phyloP scores from a whole-genome alignment of 371 early-diverging fungal genomes.

The Lichtheimia corymbifera region DNA sequence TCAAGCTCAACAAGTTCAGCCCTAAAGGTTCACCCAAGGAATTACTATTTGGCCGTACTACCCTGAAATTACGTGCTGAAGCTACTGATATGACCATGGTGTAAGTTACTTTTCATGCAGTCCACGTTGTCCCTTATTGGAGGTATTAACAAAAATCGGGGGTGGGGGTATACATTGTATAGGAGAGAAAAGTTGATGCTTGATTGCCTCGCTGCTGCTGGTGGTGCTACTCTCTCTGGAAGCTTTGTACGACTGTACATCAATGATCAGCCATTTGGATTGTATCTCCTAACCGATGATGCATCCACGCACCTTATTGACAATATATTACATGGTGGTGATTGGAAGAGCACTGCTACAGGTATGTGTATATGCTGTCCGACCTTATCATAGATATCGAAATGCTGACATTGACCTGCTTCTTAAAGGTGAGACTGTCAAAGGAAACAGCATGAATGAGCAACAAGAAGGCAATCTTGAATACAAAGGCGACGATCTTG shows the following conservation, averaged over 20 bases:
- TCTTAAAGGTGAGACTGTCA: slow-evolving; percentile 18
- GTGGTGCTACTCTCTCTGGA: slow-evolving; percentile 46
- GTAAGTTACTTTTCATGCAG: slow-evolving; percentile 11
- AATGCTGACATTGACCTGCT: neutral
- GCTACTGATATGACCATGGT: slow-evolving; percentile 46
- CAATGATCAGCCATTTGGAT: slow-evolving; percentile 43
- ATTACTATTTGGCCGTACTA: slow-evolving; percentile 35
- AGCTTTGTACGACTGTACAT: slow-evolving; percentile 48
- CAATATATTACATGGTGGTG: slow-evolving; percentile 30
- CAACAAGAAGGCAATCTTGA: slow-evolving; percentile 25
- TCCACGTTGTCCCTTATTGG: neutral
- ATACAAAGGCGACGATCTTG: slow-evolving; percentile 34
- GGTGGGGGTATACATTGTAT: neutral
- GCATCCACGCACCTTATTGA: slow-evolving; percentile 45
- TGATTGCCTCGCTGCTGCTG: slow-evolving; percentile 46
- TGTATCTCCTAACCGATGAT: slow-evolving; percentile 49
- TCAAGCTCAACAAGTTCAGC: slow-evolving; percentile 37
- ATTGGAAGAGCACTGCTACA: slow-evolving; percentile 7
- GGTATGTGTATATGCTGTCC: neutral
- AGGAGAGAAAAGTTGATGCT: slow-evolving; percentile 45
- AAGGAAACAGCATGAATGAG: slow-evolving; percentile 25
- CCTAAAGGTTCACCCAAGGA: slow-evolving; percentile 10
- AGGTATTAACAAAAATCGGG: neutral
- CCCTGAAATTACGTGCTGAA: slow-evolving; percentile 48
- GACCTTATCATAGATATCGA: neutral